phyloP scores from a whole-genome alignment of 78 protist species.

The Dictyostelium intermedium region DNA sequence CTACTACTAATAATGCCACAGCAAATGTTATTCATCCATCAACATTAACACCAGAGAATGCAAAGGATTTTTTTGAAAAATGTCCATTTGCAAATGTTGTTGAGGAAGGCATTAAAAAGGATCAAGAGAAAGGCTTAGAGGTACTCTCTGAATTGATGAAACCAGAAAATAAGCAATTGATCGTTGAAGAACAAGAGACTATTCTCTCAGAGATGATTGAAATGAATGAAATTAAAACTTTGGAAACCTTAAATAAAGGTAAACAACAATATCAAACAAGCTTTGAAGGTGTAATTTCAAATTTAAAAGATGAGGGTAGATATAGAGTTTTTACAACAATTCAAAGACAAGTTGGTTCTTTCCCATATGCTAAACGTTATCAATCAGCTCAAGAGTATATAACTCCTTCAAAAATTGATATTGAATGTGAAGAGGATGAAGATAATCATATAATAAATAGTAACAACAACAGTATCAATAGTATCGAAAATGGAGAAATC shows the following conservation, averaged over 20 bases:
- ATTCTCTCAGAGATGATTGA: constrained; percentile 49
- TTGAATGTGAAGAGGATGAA: constrained; percentile 19
- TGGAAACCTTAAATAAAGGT: neutral
- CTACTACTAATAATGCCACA: neutral
- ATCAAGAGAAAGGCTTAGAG: constrained; percentile 56
- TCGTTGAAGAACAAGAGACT: neutral
- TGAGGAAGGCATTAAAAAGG: constrained; percentile 36
- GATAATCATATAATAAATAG: neutral
- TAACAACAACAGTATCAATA: neutral
- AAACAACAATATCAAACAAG: neutral
- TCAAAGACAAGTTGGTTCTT: constrained; percentile 75
- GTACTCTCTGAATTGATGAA: constrained; percentile 54
- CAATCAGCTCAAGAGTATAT: constrained; percentile 21
- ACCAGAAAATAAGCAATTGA: neutral
- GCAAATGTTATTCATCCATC: constrained; percentile 29
- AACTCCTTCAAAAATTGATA: neutral
- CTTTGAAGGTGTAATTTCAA: constrained; percentile 38
- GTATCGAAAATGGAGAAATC: neutral
- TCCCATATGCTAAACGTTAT: constrained; percentile 61
- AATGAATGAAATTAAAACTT: neutral
- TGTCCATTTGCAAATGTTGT: constrained; percentile 77
- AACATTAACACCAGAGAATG: constrained; percentile 66
- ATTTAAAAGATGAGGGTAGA: constrained; percentile 76
- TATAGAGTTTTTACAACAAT: constrained; percentile 77
- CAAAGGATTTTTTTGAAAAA: constrained; percentile 66